Percentiles rank a stretch among this genome's conserved stretches.
phyloP scores from a whole-genome alignment of 2,329 filamentous ascomycete species.

The Trichoderma guizhouense region DNA sequence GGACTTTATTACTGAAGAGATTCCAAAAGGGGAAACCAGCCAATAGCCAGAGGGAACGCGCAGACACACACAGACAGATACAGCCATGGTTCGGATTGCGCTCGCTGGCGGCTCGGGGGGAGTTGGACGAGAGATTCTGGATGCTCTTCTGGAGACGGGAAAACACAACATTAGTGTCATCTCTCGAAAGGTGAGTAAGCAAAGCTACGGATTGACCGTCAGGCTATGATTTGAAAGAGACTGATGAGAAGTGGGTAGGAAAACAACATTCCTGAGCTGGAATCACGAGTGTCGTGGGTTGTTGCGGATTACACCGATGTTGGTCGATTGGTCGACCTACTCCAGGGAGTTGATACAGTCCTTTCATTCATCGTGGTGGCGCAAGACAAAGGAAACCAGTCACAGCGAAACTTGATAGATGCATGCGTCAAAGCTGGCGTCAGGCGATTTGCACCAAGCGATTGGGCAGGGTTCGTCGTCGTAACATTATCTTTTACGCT shows the following conservation, averaged over 20 bases:
- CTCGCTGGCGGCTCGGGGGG: conserved; percentile 26
- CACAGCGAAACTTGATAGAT: conserved; percentile 47
- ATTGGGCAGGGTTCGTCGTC: conserved; percentile 29
- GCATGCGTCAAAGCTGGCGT: conserved; percentile 57
- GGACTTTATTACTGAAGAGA: neutral
- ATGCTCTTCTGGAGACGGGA: conserved; percentile 43
- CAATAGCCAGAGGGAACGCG: neutral
- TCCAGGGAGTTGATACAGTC: conserved; percentile 50
- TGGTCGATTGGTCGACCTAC: conserved; percentile 32
- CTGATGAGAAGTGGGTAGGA: neutral
- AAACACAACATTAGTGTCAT: conserved; percentile 54
- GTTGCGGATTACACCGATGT: conserved; percentile 42
- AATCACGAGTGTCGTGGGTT: conserved; percentile 37
- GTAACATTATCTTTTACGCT: neutral
- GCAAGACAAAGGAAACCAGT: conserved; percentile 31
- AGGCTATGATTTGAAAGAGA: neutral
- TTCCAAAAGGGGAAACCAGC: neutral
- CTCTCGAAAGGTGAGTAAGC: conserved; percentile 40
- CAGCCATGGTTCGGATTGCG: conserved; percentile 26
- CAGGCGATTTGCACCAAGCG: conserved; percentile 58
- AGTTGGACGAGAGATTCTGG: conserved; percentile 45
- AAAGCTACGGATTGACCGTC: neutral
- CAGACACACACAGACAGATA: neutral
- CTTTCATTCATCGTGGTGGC: conserved; percentile 47
- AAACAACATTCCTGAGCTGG: neutral